Conservation (phyloP, 805 yeast species). For the Tetrapisispora iriomotensis region DNA sequence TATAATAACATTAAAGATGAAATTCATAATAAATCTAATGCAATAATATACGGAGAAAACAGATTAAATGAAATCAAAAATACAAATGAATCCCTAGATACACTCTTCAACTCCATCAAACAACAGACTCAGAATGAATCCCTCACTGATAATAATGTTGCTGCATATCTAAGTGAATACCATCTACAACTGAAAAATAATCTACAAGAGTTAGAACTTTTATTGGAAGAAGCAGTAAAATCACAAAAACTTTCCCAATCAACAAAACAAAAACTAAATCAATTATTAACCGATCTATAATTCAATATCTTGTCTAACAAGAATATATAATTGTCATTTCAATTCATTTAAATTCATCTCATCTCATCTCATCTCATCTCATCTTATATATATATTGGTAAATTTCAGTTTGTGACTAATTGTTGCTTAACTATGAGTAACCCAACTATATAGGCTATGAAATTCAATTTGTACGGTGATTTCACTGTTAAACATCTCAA, state of each 20-base stretch:
- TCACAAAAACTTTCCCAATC: neutral
- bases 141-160: neutral
- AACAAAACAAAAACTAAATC: neutral
- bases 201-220: conserved; percentile 10
- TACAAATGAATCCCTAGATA: conserved; percentile 5
- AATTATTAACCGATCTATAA: neutral
- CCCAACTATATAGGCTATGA: too few relatives aligned
- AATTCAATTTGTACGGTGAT: too few relatives aligned
- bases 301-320: too few relatives aligned
- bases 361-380: neutral
- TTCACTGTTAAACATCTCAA: too few relatives aligned
- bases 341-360: neutral
- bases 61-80: conserved; percentile 3
- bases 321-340: too few relatives aligned
- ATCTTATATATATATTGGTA: neutral
- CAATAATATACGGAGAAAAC: conserved; percentile 10
- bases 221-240: conserved; percentile 14
- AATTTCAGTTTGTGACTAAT: too few relatives aligned
- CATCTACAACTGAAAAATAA: conserved; percentile 5
- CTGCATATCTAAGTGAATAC: conserved; percentile 10
- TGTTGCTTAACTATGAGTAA: neutral
- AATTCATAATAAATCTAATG: conserved; percentile 13
- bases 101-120: conserved; percentile 6
- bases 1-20: conserved; percentile 17
- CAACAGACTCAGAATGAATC: conserved; percentile 1